A percentile compares a stretch with the other conserved stretches of the same genome.
phyloP scores from a whole-genome alignment of 2,329 filamentous ascomycete genomes.

The Ophiostoma quercus region DNA sequence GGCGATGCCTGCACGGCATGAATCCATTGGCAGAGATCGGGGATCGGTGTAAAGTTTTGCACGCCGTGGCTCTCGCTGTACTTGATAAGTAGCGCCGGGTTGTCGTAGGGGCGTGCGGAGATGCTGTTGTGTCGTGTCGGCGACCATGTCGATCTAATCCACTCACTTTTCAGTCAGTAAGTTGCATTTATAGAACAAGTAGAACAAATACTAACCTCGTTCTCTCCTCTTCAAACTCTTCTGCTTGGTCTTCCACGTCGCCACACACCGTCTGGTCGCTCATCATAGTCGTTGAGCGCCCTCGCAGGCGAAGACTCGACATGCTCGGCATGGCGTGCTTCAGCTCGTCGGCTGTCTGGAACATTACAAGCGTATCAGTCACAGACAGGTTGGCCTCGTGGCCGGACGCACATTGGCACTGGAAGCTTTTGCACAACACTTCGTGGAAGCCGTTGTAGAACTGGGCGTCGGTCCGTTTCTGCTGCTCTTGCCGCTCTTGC shows the following conservation, averaged over 20 bases:
- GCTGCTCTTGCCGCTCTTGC: neutral
- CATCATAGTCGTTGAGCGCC: neutral
- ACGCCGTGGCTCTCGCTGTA: slow-evolving; percentile 25
- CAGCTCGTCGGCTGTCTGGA: slow-evolving; percentile 19
- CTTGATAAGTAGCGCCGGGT: slow-evolving; percentile 22
- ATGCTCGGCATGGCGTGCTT: neutral
- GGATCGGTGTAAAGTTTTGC: slow-evolving; percentile 25
- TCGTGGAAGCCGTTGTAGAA: slow-evolving; percentile 26
- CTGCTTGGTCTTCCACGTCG: neutral
- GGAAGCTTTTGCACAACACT: slow-evolving; percentile 25
- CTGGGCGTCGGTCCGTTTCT: slow-evolving; percentile 17
- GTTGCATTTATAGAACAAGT: neutral
- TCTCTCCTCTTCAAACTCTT: neutral
- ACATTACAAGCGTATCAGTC: slow-evolving; percentile 25
- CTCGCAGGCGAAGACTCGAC: neutral
- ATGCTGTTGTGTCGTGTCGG: slow-evolving; percentile 19
- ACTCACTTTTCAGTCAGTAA: neutral
- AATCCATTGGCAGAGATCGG: slow-evolving; percentile 27
- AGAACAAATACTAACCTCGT: neutral
- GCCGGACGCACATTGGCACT: slow-evolving; percentile 22
- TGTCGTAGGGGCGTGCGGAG: slow-evolving; percentile 18
- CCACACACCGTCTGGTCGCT: neutral
- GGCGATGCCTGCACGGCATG: slow-evolving; percentile 21
- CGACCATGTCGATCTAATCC: slow-evolving; percentile 21
- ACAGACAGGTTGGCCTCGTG: slow-evolving; percentile 27